Conservation (phyloP, 768 basidiomycete genomes). For the Atractiella rhizophila region DNA sequence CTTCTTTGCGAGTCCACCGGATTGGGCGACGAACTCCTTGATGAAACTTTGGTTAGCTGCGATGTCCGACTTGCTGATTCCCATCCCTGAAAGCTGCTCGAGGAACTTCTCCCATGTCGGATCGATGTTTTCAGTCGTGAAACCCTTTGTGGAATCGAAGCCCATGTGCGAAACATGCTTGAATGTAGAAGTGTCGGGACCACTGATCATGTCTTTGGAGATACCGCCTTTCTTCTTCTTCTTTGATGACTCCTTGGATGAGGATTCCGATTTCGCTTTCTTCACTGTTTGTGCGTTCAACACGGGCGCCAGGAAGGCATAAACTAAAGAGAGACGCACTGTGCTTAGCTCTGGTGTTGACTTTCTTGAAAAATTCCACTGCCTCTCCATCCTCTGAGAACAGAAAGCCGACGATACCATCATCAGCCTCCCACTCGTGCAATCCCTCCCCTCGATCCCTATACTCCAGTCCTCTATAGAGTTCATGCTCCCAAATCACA, state of each 20-base stretch:
- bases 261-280: constrained; percentile 14
- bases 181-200: constrained; percentile 51
- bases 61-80: constrained; percentile 38
- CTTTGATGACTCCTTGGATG: constrained; percentile 9
- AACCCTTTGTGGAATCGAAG: constrained; percentile 63
- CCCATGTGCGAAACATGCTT: constrained; percentile 87
- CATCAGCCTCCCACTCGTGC: constrained; percentile 25
- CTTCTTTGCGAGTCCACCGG: constrained; percentile 20
- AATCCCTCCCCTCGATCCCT: background rate
- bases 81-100: constrained; percentile 35
- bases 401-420: constrained; percentile 72
- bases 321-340: background rate
- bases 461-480: constrained; percentile 59
- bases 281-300: constrained; percentile 17
- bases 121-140: constrained; percentile 64
- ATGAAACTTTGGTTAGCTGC: constrained; percentile 68
- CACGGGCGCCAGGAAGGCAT: background rate
- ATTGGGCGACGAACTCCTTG: constrained; percentile 45
- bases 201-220: constrained; percentile 79
- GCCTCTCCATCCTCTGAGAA: constrained; percentile 73
- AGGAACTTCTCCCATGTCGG: constrained; percentile 63
- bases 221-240: constrained; percentile 36
- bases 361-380: constrained; percentile 59
- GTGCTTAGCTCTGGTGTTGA: constrained; percentile 38
- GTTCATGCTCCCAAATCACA: constrained; percentile 76